Percentiles rank a stretch among this genome's conserved stretches.
phyloP scores from a whole-genome alignment of 2,329 filamentous ascomycete genomes.

The Monilinia polystroma region DNA sequence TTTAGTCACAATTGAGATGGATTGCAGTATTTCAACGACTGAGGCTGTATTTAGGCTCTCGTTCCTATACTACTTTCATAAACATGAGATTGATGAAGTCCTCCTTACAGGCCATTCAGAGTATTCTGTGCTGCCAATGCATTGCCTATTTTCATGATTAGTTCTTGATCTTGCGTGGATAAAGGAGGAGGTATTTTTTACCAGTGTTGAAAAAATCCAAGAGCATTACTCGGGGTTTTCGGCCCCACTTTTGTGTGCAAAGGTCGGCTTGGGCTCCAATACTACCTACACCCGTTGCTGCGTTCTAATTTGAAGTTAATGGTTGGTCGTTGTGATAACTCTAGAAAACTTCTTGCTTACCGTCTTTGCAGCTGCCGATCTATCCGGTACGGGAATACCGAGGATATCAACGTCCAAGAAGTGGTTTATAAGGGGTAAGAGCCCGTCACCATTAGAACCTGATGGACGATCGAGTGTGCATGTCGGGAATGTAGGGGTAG shows the following conservation, averaged over 20 bases:
- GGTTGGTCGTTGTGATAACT: not conserved
- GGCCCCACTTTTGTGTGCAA: slow-evolving; percentile 48
- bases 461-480: slow-evolving; percentile 65
- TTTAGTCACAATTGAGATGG: not conserved
- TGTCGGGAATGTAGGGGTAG: slow-evolving; percentile 53
- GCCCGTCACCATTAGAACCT: slow-evolving; percentile 44
- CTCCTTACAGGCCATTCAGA: slow-evolving; percentile 31
- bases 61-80: slow-evolving; percentile 18
- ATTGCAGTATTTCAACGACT: slow-evolving; percentile 21
- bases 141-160: slow-evolving; percentile 31
- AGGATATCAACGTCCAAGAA: slow-evolving; percentile 55
- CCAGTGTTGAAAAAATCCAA: slow-evolving; percentile 58
- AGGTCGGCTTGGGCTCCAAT: slow-evolving; percentile 51
- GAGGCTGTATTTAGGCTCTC: slow-evolving; percentile 22
- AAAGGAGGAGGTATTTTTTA: not conserved
- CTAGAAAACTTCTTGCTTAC: not conserved
- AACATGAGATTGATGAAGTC: slow-evolving; percentile 7
- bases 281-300: slow-evolving; percentile 49
- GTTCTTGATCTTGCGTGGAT: not conserved
- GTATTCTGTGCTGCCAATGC: slow-evolving; percentile 37
- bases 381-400: slow-evolving; percentile 54
- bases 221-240: slow-evolving; percentile 53
- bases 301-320: slow-evolving; percentile 5
- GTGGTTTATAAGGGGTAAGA: slow-evolving; percentile 62
- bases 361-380: slow-evolving; percentile 43